Evolutionary conservation across 306 rosid genomes (phyloP), one percentile per base, ranked within the genome.

Genomic region (Fragaria ananassa): DNA sequence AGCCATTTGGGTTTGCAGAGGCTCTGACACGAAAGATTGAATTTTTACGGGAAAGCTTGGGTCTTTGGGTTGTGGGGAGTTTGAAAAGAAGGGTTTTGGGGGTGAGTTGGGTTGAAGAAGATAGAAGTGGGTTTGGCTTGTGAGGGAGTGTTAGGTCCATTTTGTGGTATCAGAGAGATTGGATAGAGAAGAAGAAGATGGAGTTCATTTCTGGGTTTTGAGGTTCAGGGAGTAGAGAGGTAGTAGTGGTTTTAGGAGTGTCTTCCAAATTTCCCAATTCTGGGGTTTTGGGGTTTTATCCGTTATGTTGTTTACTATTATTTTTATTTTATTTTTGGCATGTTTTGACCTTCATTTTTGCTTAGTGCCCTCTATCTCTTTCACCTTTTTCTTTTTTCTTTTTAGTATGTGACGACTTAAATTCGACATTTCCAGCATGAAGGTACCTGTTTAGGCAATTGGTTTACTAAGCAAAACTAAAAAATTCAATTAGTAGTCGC

Each of bases 11-110:
- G 74, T 71, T 85, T 62, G 85, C 41, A 12, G 91, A 78, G 49
- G 91, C 91, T 51, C 75, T 72, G 75, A 86, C 92, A 53, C 91
- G 97, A 75, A 92, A 84, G 58, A 31, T 76, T 29, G 81, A 80
- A 70, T 78, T 92, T 75, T 74, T 80, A 76, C 82, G 78, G 81
- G 77, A 29, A 66, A 29, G 13, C 51, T 69, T 72, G 78, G 77
- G 74, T 67, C 83, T 76, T 21, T 47, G 72, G 14, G 53, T 83
- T 2, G 72, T 49, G 58, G 92, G 75, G 25, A 84, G 67, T 11
- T 83, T 82, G 76, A 87, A 82, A 7, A 90, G 76, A 19, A 72
- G 21, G 8, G 83, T 77, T 72, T 75, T 83, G 53, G 51, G 86
- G 74, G 82, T 73, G 10, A 76, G 23, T 27, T 73, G 78, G 72